Base-by-base conservation (phyloP, 305 asterid species). In the Coffea humblotiana region DNA sequence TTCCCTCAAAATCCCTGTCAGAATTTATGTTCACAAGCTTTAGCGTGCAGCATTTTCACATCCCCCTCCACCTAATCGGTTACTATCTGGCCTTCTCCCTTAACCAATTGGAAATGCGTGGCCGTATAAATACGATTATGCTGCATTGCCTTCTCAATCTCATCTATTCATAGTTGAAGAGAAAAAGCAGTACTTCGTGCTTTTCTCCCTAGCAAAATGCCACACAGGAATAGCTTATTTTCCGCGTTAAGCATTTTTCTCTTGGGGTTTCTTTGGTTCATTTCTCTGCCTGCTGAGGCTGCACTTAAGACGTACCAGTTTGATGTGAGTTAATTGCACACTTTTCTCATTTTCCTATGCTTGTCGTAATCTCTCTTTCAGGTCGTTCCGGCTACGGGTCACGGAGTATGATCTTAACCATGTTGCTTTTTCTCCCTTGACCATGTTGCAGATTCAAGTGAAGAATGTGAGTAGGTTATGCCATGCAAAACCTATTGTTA, bases 401-500 rank as follows among this genome's bases (percentile, higher is more conserved):
- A 56, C 7, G 25, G 60, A 58, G 9, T 1, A 21, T 58, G 25
- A 18, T 56, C 10, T 9, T 51, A 19, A 19, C 63, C 64, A 7
- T 76, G 1, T 8, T 12, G n/a, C 0, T 23, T 11, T n/a, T 40
- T 12, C 12, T 47, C 12, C 25, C 10, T 16, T 13, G 1, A 37
- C 5, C 5, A 4, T 1, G 43, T 67, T 76, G 43, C 61, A 76
- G 79, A 49, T 76, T 40, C 79, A 47, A 64, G 79, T 90, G 70
- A 87, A 88, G 83, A 90, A 91, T 74, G 88, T 88, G 19, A 89
- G 92, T 61, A 82, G 94, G 67, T 76, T 90, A 82, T 90, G 94
- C 58, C 87, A 86, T 82, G 78, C 87, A 13, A 90, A 90, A 82
- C 86, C 85, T 18, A 85, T 90, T 37, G 90, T 90, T 13, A 90